Evolutionary conservation across 257 asterid genomes (phyloP), one percentile per base, ranked within the genome.

Genomic region (Nicotiana tomentosiformis): DNA sequence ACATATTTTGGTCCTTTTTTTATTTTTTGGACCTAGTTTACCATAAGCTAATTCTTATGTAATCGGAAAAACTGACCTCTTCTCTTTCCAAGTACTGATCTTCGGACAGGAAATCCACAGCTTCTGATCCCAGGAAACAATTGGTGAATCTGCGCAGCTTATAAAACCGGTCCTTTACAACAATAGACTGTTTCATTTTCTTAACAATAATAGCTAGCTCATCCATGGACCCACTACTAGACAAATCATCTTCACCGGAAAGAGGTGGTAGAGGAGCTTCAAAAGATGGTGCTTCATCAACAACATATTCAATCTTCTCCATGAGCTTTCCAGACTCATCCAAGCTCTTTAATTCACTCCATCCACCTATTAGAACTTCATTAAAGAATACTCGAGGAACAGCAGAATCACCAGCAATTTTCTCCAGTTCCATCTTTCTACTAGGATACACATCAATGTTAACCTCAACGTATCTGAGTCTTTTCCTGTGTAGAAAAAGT

Each of bases 191-290:
- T 86, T 90, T 92, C 98, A 95, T 93, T 88, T 93, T 95, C 68
- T 89, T 87, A 90, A 88, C 96, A 18, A 95, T 88, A 86, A 93
- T 90, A 64, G 98, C 98, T 55, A 95, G 91, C 86, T 95, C 98
- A 83, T 95, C 98, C 10, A 92, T 82, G 85, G 92, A 85, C 85
- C 96, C 98, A 77, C 90, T 89, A 78, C 91, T 91, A 51, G 94
- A 91, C 79, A 88, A 58, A 84, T 93, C 98, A 91, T 95, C 98
- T 89, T 95, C 98, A 86, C 98, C 98, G 20, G 98, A 93, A 76
- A 95, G 91, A 57, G 98, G 98, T n/a, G 98, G 97, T 77, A 91
- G 79, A 77, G 98, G 98, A 82, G 97, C 96, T 88, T 93, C 93
- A 87, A 83, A 88, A 7, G 98, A 86, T 17, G 98, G 96, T 56